phyloP scores from a whole-genome alignment of 345 rosid genomes.

The Boechera stricta region DNA sequence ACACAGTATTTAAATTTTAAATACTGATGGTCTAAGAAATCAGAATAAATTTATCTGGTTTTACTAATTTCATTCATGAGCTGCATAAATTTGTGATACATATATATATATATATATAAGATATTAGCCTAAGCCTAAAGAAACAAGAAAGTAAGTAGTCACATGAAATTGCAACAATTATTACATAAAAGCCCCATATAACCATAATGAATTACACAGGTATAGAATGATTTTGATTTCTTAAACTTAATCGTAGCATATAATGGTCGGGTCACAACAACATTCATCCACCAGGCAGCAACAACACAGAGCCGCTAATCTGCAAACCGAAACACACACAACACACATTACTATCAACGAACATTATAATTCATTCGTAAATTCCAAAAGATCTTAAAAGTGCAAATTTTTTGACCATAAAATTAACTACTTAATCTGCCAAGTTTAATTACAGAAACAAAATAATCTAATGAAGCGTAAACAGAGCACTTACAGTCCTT shows the following conservation, averaged over 20 bases:
- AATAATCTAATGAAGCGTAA: neutral
- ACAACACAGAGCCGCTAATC: conserved; percentile 78
- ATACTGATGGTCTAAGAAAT: too few relatives aligned
- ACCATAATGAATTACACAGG: neutral
- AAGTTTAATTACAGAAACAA: neutral
- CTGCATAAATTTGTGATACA: neutral
- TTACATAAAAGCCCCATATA: conserved; percentile 14
- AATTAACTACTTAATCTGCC: neutral
- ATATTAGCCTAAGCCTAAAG: neutral
- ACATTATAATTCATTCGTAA: neutral
- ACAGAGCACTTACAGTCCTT: conserved; percentile 55
- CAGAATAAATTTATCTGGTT: neutral
- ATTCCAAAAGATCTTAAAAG: neutral
- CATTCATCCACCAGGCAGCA: conserved; percentile 76
- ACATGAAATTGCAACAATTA: neutral
- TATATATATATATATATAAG: neutral
- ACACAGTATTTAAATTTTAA: too few relatives aligned
- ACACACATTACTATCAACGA: neutral
- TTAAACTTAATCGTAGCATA: conserved; percentile 43
- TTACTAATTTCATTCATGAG: neutral
- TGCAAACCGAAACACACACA: conserved; percentile 38
- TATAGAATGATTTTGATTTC: neutral
- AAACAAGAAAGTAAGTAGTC: neutral
- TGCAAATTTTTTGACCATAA: neutral
- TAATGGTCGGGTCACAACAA: conserved; percentile 69